phyloP scores from a whole-genome alignment of 169 alveolate genomes.

The Plasmodium inui region DNA sequence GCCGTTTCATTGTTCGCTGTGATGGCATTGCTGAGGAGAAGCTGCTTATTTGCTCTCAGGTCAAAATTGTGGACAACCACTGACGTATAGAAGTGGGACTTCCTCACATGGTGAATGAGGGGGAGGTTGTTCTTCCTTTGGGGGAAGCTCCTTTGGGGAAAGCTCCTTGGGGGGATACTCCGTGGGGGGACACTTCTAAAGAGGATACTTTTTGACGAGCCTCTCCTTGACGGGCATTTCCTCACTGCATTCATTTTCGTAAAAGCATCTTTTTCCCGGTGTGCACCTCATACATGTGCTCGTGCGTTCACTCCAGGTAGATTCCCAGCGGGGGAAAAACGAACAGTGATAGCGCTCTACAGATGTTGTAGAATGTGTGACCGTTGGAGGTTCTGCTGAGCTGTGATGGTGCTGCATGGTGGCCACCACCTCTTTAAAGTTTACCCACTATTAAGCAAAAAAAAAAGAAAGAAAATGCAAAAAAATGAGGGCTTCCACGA shows the following conservation, averaged over 20 bases:
- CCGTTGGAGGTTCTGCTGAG: not conserved
- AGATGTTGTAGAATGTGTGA: not conserved
- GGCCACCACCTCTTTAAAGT: not conserved
- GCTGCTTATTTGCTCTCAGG: slow-evolving; percentile 18
- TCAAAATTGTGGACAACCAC: slow-evolving; percentile 46
- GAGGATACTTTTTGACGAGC: not conserved
- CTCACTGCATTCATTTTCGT: not conserved
- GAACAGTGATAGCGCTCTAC: not conserved
- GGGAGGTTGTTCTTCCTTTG: not conserved
- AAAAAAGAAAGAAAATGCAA: not conserved
- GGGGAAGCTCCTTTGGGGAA: not conserved
- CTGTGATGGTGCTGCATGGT: not conserved
- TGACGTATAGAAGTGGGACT: not conserved
- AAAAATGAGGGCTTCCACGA: not conserved
- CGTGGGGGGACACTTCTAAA: not conserved
- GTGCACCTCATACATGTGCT: not conserved
- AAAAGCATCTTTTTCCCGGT: not conserved
- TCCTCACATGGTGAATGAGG: not conserved
- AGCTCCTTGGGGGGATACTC: no score
- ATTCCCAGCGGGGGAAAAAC: not conserved
- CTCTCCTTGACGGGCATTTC: not conserved
- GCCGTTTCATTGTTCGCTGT: slow-evolving; percentile 14
- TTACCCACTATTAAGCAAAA: not conserved
- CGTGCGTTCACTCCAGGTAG: not conserved
- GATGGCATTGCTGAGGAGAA: slow-evolving; percentile 7